These are phyloP conservation scores for Chytriomyces sp. DNA, from an alignment of 192 early-diverging fungal species.

Conservation along the genomic window DNA sequence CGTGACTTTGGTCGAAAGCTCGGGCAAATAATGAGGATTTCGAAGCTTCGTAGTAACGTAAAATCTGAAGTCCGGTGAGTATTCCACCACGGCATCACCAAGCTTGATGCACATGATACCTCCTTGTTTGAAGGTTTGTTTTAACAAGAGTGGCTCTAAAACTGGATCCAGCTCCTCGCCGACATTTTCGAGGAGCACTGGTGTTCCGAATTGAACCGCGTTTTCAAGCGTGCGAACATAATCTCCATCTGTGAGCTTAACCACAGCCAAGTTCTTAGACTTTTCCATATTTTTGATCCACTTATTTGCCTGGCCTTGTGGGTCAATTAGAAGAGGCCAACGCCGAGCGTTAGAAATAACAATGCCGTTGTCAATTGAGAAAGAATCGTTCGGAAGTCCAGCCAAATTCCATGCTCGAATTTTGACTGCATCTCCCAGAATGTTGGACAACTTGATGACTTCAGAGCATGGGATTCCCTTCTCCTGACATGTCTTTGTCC, in stretches of 20 bases:
- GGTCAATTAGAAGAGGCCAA: constrained; percentile 67
- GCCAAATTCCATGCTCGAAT: constrained; percentile 58
- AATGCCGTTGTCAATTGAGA: constrained; percentile 65
- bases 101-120: constrained; percentile 63
- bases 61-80: constrained; percentile 64
- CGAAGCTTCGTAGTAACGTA: constrained; percentile 64
- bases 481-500: constrained; percentile 48
- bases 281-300: constrained; percentile 71
- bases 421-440: constrained; percentile 60
- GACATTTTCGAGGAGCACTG: constrained; percentile 62
- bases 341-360: constrained; percentile 59
- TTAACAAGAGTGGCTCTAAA: constrained; percentile 59
- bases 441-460: constrained; percentile 48
- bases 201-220: constrained; percentile 65
- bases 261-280: constrained; percentile 51
- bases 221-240: constrained; percentile 62
- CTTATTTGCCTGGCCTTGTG: constrained; percentile 62
- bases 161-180: constrained; percentile 62
- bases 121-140: constrained; percentile 67
- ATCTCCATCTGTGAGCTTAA: constrained; percentile 61
- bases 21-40: constrained; percentile 64
- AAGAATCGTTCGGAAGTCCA: constrained; percentile 62
- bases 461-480: constrained; percentile 60
- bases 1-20: constrained; percentile 64
- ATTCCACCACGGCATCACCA: constrained; percentile 60